Base-by-base conservation (phyloP, 148 eudicot genomes). In the Polygonum maritimum region DNA sequence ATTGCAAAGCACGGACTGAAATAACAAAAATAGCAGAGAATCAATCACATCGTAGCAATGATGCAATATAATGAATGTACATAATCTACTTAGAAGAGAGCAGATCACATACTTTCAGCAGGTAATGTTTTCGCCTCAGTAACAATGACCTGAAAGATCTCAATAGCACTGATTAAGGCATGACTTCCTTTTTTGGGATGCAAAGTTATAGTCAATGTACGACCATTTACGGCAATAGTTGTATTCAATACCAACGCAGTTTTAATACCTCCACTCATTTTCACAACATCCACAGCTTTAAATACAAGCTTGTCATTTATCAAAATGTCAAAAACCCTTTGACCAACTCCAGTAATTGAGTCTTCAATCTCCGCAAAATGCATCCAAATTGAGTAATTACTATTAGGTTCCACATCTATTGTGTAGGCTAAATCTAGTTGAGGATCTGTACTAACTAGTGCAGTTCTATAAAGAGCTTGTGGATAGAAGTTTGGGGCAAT, bases 331-430 rank as follows among this genome's bases (percentile, higher is more conserved):
- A 96, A 91, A n/a, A 96, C 87, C 89, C 99, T 86, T 81, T 92
- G 85, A 39, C 98, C 97, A 21, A 73, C 81, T 38, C 80, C 83
- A 35, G 88, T 91, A 16, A 96, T 76, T 35, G 90, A 88, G 71
- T 94, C 81, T 80, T 92, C 97, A 77, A 92, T 92, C 85, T 96
- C 99, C 0, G 98, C 90, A 85, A 96, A 96, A 80, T 96, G 99
- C 52, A 96, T 83, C 99, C 99, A 96, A 70, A 96, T 78, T 41
- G 98, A 92, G 81, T 92, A 96, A 81, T 92, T 92, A 75, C 91
- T 86, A 73, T 87, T 92, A 55, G 99, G 98, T 33, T 92, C 95
- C 75, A 96, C 98, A 74, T 91, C 99, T 84, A 88, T 85, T 22
- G 93, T 86, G 79, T 86, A 92, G 3, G 76, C 73, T 74, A 96